Base-by-base conservation (phyloP, 208 protist species). In the Leishmania mexicana region DNA sequence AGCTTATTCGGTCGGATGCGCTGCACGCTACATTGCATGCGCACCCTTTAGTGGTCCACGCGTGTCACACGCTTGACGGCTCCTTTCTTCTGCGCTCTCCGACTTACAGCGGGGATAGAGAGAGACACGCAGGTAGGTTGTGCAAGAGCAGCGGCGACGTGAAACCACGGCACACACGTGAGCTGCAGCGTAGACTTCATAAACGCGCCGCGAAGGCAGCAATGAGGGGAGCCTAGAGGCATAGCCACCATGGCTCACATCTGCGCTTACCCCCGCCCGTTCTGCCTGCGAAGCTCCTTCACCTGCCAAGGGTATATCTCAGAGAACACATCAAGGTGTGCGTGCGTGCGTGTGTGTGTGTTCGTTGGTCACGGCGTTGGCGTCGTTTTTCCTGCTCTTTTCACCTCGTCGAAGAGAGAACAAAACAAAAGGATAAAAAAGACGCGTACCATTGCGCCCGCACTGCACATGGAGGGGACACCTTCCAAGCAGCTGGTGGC, bases 351-450 rank as follows among this genome's bases (percentile, higher is more conserved):
- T 58, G 17, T 58, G 54, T 24, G 62, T 24, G 31, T 7, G 62
- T 68, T 40, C 31, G 8, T 24, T 5, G 21, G 15, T 35, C 5
- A 7, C 40, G 62, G 31, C 3, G 7, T 68, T 68, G 15, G 31
- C 3, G 62, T 68, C 13, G 15, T 68, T 68, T 68, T 40, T 40
- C 4, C 3, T 15, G 11, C 62, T 13, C 62, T 6, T 40, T 68
- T 31, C 15, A 40, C 58, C n/a, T 64, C n/a, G 15, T 19, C 31
- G 15, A 31, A 73, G 68, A 76, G 38, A 57, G 31, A 71, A 49
- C 28, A 49, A 62, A 57, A 38, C 54, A 24, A 35, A 75, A 80
- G 76, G 3, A 78, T 72, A 21, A 54, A 42, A 65, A 71, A 65
- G 83, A 31, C 77, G 64, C 17, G 47, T 35, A 28, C 45, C 24